Percentiles rank a stretch among this genome's conserved stretches.
Conservation (phyloP, 345 rosid genomes). For the Geranium rotundifolium region DNA sequence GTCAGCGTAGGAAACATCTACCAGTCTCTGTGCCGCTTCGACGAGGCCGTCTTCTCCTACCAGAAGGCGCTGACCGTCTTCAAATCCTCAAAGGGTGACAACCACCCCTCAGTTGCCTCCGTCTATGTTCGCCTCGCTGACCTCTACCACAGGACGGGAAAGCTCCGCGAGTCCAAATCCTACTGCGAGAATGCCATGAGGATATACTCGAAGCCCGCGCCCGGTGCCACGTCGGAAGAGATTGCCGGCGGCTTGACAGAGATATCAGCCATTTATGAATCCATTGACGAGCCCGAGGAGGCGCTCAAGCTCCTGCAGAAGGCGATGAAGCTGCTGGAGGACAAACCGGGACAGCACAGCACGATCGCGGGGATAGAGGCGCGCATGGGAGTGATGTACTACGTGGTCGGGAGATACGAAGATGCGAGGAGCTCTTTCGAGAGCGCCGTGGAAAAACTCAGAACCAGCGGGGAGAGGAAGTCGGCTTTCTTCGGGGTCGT, state of each 20-base stretch:
- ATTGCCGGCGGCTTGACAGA: conserved; percentile 84
- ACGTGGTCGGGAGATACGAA: conserved; percentile 77
- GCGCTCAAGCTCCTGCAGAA: conserved; percentile 87
- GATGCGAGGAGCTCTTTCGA: conserved; percentile 81
- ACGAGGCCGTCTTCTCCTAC: conserved; percentile 94
- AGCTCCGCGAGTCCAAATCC: conserved; percentile 86
- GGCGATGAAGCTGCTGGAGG: conserved; percentile 89
- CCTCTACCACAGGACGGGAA: conserved; percentile 90
- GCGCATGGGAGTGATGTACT: conserved; percentile 95
- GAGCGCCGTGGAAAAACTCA: conserved; percentile 71
- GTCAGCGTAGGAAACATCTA: conserved; percentile 91
- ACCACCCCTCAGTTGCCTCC: conserved; percentile 85
- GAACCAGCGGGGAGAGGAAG: conserved; percentile 86
- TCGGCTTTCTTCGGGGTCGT: conserved; percentile 95
- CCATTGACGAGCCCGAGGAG: conserved; percentile 97
- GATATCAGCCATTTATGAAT: conserved; percentile 88
- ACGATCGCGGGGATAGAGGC: conserved; percentile 96
- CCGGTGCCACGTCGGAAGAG: conserved; percentile 89
- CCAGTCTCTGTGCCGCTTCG: conserved; percentile 82
- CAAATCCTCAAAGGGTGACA: conserved; percentile 90
- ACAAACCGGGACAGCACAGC: conserved; percentile 96
- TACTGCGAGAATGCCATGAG: conserved; percentile 89
- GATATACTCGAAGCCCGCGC: conserved; percentile 84
- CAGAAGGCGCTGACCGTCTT: conserved; percentile 98
- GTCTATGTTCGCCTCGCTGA: conserved; percentile 93